A percentile compares a stretch with the other conserved stretches of the same genome.
phyloP scores from a whole-genome alignment of 129 eudicot species.

The Smallanthus sonchifolius region DNA sequence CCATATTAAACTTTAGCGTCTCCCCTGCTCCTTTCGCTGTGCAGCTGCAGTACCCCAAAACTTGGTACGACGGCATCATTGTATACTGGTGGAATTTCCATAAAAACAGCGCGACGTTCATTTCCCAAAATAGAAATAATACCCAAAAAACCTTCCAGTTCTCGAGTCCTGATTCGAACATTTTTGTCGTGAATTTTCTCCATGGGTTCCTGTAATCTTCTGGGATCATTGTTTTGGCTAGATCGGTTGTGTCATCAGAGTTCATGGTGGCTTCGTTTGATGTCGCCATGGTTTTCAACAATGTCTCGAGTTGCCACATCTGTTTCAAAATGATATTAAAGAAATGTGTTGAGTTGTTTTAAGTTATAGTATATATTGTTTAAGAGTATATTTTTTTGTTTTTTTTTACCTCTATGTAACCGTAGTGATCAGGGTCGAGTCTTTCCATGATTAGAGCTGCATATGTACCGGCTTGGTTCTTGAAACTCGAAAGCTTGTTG shows the following conservation, averaged over 20 bases:
- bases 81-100: slow-evolving; percentile 57
- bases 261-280: slow-evolving; percentile 31
- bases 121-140: slow-evolving; percentile 41
- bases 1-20: slow-evolving; percentile 73
- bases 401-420: slow-evolving; percentile 74
- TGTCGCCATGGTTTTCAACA: slow-evolving; percentile 64
- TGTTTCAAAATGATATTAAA: slow-evolving; percentile 25
- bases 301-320: slow-evolving; percentile 99
- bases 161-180: slow-evolving; percentile 47
- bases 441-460: slow-evolving; percentile 96
- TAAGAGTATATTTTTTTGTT: not conserved
- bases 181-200: slow-evolving; percentile 36
- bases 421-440: slow-evolving; percentile 85
- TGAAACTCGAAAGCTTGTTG: slow-evolving; percentile 76
- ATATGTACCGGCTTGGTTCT: slow-evolving; percentile 68
- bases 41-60: slow-evolving; percentile 62
- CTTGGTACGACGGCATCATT: slow-evolving; percentile 31
- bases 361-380: not conserved
- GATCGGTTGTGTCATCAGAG: slow-evolving; percentile 38
- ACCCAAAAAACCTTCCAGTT: slow-evolving; percentile 82
- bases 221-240: slow-evolving; percentile 91
- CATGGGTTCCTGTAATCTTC: slow-evolving; percentile 46
- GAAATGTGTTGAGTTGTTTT: not conserved
- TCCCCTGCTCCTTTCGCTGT: slow-evolving; percentile 62
- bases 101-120: slow-evolving; percentile 48